Conservation (phyloP, 345 rosid genomes). For the Gossypium stocksii region DNA sequence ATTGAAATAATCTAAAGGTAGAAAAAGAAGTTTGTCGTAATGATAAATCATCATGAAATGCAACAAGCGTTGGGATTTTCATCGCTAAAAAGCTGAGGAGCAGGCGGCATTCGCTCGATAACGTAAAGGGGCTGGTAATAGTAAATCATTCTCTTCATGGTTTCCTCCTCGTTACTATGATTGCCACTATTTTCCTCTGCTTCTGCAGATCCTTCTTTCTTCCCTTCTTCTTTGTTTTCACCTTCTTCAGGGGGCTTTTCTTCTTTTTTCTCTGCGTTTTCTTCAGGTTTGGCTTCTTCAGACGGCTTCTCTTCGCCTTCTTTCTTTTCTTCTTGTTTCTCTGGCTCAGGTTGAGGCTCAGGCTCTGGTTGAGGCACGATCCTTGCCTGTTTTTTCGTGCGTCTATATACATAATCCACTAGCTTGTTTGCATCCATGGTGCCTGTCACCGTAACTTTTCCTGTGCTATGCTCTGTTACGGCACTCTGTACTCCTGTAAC, state of each 20-base stretch:
- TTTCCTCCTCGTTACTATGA: constrained; percentile 42
- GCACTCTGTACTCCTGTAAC: constrained; percentile 73
- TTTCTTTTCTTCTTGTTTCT: constrained; percentile 36
- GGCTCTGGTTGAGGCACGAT: constrained; percentile 75
- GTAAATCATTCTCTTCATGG: constrained; percentile 56
- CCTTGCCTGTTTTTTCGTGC: constrained; percentile 77
- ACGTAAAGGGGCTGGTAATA: constrained; percentile 61
- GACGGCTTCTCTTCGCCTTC: constrained; percentile 30
- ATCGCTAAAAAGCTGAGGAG: constrained; percentile 95
- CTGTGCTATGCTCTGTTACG: constrained; percentile 53
- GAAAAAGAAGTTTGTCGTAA: neutral
- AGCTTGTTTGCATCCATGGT: constrained; percentile 80
- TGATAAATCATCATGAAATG: constrained; percentile 32
- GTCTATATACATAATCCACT: constrained; percentile 73
- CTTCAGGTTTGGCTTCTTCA: constrained; percentile 40
- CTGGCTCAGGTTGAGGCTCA: constrained; percentile 24
- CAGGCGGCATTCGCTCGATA: constrained; percentile 70
- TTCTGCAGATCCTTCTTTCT: constrained; percentile 20
- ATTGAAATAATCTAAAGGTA: neutral
- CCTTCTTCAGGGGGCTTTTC: constrained; percentile 26
- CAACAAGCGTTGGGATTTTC: constrained; percentile 96
- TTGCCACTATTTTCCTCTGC: constrained; percentile 7
- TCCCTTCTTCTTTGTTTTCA: constrained; percentile 1
- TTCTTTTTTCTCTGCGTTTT: constrained; percentile 28
- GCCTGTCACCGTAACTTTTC: constrained; percentile 81